Base-by-base conservation (phyloP, 768 basidiomycete species). In the Candolleomyces efflorescens region DNA sequence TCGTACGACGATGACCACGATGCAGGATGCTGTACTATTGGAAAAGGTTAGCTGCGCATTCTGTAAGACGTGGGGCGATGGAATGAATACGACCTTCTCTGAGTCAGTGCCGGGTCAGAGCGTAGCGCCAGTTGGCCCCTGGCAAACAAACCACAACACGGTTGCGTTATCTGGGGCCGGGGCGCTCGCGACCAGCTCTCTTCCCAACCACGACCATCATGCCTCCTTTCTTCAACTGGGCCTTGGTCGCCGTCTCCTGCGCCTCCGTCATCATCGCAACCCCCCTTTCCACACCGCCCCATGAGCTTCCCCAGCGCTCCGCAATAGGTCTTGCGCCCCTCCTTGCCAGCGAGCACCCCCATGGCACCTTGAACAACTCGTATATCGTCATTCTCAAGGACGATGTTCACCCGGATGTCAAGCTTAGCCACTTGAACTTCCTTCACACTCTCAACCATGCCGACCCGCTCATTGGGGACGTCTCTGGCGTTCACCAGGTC, bases 321-420 rank as follows among this genome's bases (percentile, higher is more conserved):
- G 74, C 81, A 45, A 67, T 88, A 41, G 63, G 75, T 15, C 69
- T 85, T 49, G 90, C 89, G 9, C 89, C 89, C 27, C 72, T 91
- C 52, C 61, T 80, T 55, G 79, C 76, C 38, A 74, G 74, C 39
- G 74, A 83, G 60, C 86, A 89, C 66, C 81, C 84, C 54, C 85
- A 90, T 72, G 85, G 86, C 53, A 77, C 82, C 56, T 75, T 95
- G 69, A 86, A 89, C 76, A 89, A 95, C 78, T 90, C 92, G n/a
- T 98, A 98, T 76, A 93, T 98, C 61, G 84, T 98, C 70, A 81
- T 94, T 69, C 79, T 98, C 62, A 93, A 92, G 80, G 79, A 85
- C 59, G 85, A 83, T 56, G 61, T 87, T 12, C 77, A 84, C 4
- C 65, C 78, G 9, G 70, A 77, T 17, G 73, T 86, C 41, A 77